Base-by-base conservation (phyloP, 768 basidiomycete genomes). In the Suillus cothurnatus region DNA sequence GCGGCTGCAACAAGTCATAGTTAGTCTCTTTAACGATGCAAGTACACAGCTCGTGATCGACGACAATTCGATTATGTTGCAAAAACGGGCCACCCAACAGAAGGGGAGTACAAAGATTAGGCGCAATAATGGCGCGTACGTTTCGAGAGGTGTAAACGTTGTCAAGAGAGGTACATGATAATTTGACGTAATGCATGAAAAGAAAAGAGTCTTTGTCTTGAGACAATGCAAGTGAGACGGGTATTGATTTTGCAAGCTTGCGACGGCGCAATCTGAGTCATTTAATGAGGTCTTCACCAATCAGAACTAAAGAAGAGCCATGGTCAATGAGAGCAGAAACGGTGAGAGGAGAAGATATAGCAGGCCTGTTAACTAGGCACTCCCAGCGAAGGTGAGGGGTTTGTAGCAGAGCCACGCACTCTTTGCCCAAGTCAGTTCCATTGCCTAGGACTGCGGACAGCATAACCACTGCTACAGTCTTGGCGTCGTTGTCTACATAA, bases 221-320 rank as follows among this genome's bases (percentile, higher is more conserved):
- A 3, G 38, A 61, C 50, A 67, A 21, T 1, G 68, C 70, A 6
- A 72, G 38, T 3, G 61, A 34, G 6, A 70, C 39, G 2, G 59
- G 45, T 21, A 62, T 14, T 2, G 62, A 66, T 39, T 68, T 49
- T 2, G 3, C 60, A 9, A 73, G 45, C 19, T 15, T 19, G 2
- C n/a, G 43, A 6, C 65, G 41, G 2, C 38, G 28, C 2, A 72
- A 62, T 1, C 41, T n/a, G 47, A 26, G 1, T n/a, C n/a, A n/a
- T n/a, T n/a, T 26, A 3, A 73, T 73, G 23, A 78, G 41, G 0
- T 67, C 62, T 12, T 70, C 41, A 26, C 71, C 49, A 61, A 80
- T 79, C 26, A 81, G 63, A 57, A 78, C 78, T 59, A 79, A 4
- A 34, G 72, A 68, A 0, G 75, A 72, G 4, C 77, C 76, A 61